These are phyloP conservation scores for Salix caprea DNA, from an alignment of 345 rosid species.

Conservation along the genomic window DNA sequence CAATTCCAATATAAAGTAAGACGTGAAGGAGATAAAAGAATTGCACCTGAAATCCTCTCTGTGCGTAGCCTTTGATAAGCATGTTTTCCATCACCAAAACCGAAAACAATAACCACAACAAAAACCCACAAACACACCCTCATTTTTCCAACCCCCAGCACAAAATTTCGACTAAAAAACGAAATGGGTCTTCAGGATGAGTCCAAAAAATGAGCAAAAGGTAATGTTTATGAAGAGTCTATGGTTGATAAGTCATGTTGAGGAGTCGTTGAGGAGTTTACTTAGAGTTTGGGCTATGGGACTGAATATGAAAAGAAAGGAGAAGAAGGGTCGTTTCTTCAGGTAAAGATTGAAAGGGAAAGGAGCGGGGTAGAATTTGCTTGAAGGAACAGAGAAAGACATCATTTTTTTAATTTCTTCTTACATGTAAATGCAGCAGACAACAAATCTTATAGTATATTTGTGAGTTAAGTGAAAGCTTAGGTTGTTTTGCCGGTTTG, in stretches of 20 bases:
- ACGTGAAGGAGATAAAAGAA: not conserved
- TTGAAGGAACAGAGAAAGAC: slow-evolving; percentile 59
- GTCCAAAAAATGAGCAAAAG: slow-evolving; percentile 17
- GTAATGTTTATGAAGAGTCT: slow-evolving; percentile 33
- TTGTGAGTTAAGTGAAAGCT: slow-evolving; percentile 27
- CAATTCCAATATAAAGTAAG: not conserved
- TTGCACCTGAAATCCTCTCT: slow-evolving; percentile 72
- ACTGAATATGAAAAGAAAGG: slow-evolving; percentile 12
- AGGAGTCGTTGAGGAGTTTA: slow-evolving; percentile 64
- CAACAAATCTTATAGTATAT: not conserved
- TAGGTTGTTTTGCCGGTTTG: slow-evolving; percentile 47
- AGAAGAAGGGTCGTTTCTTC: slow-evolving; percentile 14
- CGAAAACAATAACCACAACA: slow-evolving; percentile 23
- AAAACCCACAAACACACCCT: slow-evolving; percentile 30
- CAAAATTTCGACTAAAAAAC: not conserved
- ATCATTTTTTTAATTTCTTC: not conserved
- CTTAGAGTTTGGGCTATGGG: slow-evolving; percentile 51
- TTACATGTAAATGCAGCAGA: not conserved
- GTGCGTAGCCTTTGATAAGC: slow-evolving; percentile 47
- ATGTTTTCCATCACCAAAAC: slow-evolving; percentile 23
- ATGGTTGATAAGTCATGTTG: slow-evolving; percentile 65
- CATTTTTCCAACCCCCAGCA: slow-evolving; percentile 27
- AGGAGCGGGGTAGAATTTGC: slow-evolving; percentile 43
- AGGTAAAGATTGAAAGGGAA: slow-evolving; percentile 34
- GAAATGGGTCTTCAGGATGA: slow-evolving; percentile 25